Evolutionary conservation across 2,329 filamentous ascomycete species (phyloP).

Genomic region (Colletotrichum incanum): DNA sequence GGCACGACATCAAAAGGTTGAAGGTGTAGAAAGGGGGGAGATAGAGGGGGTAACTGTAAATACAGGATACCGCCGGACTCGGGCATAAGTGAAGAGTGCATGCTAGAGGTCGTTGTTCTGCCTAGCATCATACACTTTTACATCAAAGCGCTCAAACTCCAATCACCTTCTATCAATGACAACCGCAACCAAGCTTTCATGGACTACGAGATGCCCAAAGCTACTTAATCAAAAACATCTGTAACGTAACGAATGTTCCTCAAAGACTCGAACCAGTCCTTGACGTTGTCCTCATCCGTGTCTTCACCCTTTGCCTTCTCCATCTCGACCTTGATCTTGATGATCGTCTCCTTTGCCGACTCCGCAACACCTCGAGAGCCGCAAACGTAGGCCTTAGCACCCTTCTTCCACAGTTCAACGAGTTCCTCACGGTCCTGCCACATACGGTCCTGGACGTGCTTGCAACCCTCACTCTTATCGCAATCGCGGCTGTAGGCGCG

Average conservation of each 20-base stretch:
- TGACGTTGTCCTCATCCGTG: slow-evolving; percentile 57
- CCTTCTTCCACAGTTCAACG: slow-evolving; percentile 53
- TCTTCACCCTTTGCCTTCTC: slow-evolving; percentile 51
- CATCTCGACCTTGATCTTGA: slow-evolving; percentile 46
- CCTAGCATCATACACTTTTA: background rate
- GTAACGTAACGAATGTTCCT: slow-evolving; percentile 72
- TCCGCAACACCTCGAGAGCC: slow-evolving; percentile 65
- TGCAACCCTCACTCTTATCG: slow-evolving; percentile 63
- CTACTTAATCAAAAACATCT: slow-evolving; percentile 71
- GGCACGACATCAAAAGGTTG: too few relatives aligned
- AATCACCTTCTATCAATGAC: background rate
- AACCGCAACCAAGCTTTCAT: background rate
- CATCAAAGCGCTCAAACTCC: background rate
- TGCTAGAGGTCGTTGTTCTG: background rate
- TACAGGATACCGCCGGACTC: too few relatives aligned
- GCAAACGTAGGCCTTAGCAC: slow-evolving; percentile 73
- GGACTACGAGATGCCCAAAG: background rate
- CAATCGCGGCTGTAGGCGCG: slow-evolving; percentile 66
- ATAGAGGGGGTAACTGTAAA: too few relatives aligned
- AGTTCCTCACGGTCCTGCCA: slow-evolving; percentile 52
- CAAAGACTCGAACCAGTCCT: slow-evolving; percentile 64
- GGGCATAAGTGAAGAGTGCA: too few relatives aligned
- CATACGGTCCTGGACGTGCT: slow-evolving; percentile 64
- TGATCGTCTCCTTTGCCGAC: slow-evolving; percentile 55
- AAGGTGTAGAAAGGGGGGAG: too few relatives aligned